Evolutionary conservation across 2,329 filamentous ascomycete species (phyloP), one percentile per base, ranked within the genome.

Genomic region (Acarospora socialis): DNA sequence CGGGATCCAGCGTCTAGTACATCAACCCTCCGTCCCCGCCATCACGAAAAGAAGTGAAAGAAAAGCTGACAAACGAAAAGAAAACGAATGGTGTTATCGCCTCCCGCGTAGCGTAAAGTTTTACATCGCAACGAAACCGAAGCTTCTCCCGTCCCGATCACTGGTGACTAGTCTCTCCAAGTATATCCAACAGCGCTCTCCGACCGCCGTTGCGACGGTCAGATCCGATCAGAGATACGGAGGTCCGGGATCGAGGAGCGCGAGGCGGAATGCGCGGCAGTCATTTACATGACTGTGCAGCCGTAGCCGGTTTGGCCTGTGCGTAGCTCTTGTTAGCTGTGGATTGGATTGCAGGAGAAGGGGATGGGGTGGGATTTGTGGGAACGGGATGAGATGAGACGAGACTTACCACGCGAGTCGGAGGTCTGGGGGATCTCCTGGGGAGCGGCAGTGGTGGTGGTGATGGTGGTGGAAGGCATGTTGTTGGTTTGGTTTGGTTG

Each of bases 221-320:
- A 26, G 23, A 5, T 26, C 12, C 12, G 23, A 26, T 26, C 7
- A 13, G 7, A 26, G 9, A 10, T 13, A 15, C 12, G 16, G 5
- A 15, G 23, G 13, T 20, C 16, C 12, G 27, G 13, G n/a, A 18
- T 12, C 7, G 23, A 14, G 24, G 15, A 16, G 7, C 14, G 16
- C 9, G 20, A 10, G 16, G 16, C 8, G 28, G 9, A n/a, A n/a
- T n/a, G n/a, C n/a, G n/a, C n/a, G n/a, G n/a, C n/a, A n/a, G 5
- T 4, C 5, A 7, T 16, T 35, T 32, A 40, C 37, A 40, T 40
- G 18, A 40, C 22, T 3, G 21, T 34, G 19, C 37, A 40, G 20
- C 37, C 35, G 19, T 26, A 32, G 18, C 18, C 27, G 19, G 34
- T 22, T 7, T 21, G 28, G 15, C 34, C 34, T 37, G 14, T 25